A percentile compares a stretch with the other conserved stretches of the same genome.
Conservation (phyloP, 148 eudicot species). For the Cornus kousa region DNA sequence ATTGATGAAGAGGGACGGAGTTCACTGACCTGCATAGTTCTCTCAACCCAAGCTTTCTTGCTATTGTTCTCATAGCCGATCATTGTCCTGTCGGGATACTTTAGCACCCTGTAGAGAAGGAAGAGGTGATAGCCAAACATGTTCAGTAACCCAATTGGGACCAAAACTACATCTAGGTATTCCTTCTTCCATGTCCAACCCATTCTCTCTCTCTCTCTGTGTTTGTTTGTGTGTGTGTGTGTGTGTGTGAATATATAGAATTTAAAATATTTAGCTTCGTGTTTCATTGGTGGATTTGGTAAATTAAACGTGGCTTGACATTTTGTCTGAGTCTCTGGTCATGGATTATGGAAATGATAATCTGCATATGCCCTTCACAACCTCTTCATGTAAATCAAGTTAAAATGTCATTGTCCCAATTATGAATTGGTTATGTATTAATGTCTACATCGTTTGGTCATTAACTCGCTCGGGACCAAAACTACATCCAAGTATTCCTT, state of each 20-base stretch:
- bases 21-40: constrained; percentile 51
- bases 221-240: neutral
- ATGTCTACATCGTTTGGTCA: constrained; percentile 1
- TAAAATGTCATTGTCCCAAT: no score
- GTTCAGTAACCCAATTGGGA: constrained; percentile 57
- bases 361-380: no score
- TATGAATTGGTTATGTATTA: no score
- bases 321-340: no score
- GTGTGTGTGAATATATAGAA: no score
- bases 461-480: constrained; percentile 57
- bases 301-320: no score
- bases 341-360: no score
- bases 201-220: no score
- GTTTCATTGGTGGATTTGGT: no score
- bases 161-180: constrained; percentile 55
- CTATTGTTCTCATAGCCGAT: constrained; percentile 61
- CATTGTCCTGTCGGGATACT: constrained; percentile 24
- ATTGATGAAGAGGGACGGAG: neutral
- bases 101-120: constrained; percentile 50
- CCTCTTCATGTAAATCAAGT: no score
- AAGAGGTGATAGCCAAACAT: constrained; percentile 66
- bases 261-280: no score
- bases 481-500: no score
- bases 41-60: constrained; percentile 58
- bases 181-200: constrained; percentile 44